These are phyloP conservation scores for Macrophomina tecta DNA, from an alignment of 2,329 filamentous ascomycete genomes.

Conservation along the genomic window DNA sequence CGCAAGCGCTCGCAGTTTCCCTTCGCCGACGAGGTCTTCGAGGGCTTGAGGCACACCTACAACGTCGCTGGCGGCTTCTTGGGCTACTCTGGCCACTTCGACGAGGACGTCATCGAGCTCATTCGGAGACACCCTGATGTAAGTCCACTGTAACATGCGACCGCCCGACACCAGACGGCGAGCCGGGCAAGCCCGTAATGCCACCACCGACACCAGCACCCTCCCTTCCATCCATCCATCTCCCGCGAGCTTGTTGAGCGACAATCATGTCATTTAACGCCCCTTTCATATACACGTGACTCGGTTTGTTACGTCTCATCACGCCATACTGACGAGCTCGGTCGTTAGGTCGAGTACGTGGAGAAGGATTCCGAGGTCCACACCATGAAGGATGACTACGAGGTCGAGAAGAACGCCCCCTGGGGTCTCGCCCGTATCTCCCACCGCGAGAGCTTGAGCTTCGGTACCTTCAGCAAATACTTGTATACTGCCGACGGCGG, in stretches of 20 bases:
- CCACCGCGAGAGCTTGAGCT: conserved; percentile 84
- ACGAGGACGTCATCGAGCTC: conserved; percentile 89
- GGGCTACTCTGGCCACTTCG: conserved; percentile 96
- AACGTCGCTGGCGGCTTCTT: conserved; percentile 84
- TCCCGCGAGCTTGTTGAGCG: conserved; percentile 29
- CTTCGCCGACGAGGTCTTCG: conserved; percentile 71
- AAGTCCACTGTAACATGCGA: conserved; percentile 57
- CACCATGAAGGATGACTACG: conserved; percentile 65
- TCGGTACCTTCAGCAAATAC: conserved; percentile 98
- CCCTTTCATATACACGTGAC: conserved; percentile 18
- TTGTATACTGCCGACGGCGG: conserved; percentile 87
- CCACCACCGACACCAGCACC: neutral
- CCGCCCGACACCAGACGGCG: conserved; percentile 1
- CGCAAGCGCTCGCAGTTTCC: conserved; percentile 84
- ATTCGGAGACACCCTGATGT: conserved; percentile 96
- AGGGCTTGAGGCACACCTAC: conserved; percentile 94
- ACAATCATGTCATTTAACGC: conserved; percentile 4
- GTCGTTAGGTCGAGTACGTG: conserved; percentile 85
- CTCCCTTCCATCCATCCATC: neutral
- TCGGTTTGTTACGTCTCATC: conserved; percentile 11
- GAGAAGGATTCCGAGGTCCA: conserved; percentile 94
- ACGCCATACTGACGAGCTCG: conserved; percentile 27
- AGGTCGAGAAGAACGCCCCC: conserved; percentile 89
- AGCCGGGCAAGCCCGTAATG: neutral
- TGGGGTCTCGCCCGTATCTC: conserved; percentile 99